Base-by-base conservation (phyloP, 2,329 filamentous ascomycete species). In the Cytospora chrysosperma region DNA sequence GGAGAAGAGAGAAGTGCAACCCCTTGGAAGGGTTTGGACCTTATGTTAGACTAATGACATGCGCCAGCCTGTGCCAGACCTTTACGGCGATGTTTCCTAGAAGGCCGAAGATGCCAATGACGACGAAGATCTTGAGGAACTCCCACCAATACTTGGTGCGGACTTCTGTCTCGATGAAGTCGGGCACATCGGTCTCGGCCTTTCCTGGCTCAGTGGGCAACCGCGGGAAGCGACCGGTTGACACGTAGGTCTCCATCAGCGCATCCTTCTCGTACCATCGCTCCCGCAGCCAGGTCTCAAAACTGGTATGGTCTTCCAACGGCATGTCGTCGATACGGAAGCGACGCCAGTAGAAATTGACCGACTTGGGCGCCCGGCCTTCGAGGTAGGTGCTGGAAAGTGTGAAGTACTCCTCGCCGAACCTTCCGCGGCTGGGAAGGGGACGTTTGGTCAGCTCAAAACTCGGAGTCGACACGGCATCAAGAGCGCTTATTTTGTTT, bases 331-430 rank as follows among this genome's bases (percentile, higher is more conserved):
- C 83, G 17, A 97, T 74, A 37, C 85, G 85, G 76, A 96, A 97
- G 12, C 93, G 88, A 59, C 95, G 87, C 92, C 94, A 99, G 77
- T 96, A 90, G 81, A 98, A 93, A 76, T 97, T 98, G 71, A 98
- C 93, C 1, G 93, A 97, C 74, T 93, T 97, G 1, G 94, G 95
- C 0, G 93, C 89, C 1, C 91, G 87, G 15, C 95, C 93, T 74
- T 95, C 87, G 67, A 97, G 88, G 73, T 95, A 97, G 4, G 92
- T 96, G 56, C 93, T 93, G 3, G 86, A 85, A 4, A 99, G 81
- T 0, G 91, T 93, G 75, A 96, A 98, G 71, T 91, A 90, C 56
- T 96, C 87, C 73, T 98, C 93, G n/a, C 94, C 93, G 69, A 89
- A 97, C 70, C 90, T 84, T 47, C 89, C 91, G 64, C 88, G 89